These are phyloP conservation scores for Colletotrichum sansevieriae DNA, from an alignment of 2,329 filamentous ascomycete genomes.

Conservation along the genomic window DNA sequence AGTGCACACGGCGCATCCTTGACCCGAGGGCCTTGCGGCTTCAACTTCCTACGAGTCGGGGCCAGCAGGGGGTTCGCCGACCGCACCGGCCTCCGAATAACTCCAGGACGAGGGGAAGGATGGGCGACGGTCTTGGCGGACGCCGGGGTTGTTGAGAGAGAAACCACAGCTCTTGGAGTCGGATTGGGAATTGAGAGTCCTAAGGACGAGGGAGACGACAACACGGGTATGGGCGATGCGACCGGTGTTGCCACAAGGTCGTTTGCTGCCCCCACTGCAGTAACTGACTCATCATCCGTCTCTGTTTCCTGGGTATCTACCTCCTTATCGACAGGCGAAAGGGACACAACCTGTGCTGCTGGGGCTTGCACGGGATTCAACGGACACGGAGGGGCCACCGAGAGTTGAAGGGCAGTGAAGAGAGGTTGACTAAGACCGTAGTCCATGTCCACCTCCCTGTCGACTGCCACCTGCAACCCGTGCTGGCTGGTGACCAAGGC, in stretches of 20 bases:
- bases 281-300: not conserved
- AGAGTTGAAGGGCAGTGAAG: no score
- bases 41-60: constrained; percentile 4
- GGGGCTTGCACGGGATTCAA: no score
- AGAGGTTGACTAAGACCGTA: not conserved
- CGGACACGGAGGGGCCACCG: not conserved
- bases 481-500: not conserved
- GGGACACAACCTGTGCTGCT: no score
- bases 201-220: no score
- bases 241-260: no score
- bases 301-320: not conserved
- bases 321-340: not conserved
- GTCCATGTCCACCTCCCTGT: constrained; percentile 14
- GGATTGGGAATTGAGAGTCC: no score
- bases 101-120: not conserved
- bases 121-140: not conserved
- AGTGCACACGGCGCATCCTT: constrained; percentile 1
- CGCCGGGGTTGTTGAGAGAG: not conserved
- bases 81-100: not conserved
- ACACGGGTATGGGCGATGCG: no score
- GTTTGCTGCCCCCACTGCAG: no score
- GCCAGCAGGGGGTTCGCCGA: not conserved
- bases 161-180: no score
- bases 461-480: constrained; percentile 3
- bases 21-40: not conserved